A percentile compares a stretch with the other conserved stretches of the same genome.
phyloP scores from a whole-genome alignment of 2,329 filamentous ascomycete genomes.

The Hymenoscyphus repandus region DNA sequence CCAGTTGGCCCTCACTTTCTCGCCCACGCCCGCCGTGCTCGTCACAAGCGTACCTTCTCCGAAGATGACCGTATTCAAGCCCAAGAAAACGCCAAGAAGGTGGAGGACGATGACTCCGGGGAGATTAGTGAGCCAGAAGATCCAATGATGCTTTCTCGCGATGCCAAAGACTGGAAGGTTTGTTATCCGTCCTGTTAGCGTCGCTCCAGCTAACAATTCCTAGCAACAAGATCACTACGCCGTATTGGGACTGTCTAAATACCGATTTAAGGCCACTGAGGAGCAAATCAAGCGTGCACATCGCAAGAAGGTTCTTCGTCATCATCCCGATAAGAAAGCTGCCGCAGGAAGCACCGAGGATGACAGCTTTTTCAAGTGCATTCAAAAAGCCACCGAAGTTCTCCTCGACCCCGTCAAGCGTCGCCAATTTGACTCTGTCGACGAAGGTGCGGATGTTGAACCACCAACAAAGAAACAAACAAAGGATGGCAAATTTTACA shows the following conservation, averaged over 20 bases:
- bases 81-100: constrained; percentile 89
- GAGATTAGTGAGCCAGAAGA: constrained; percentile 95
- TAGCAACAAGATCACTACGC: constrained; percentile 97
- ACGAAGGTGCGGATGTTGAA: constrained; percentile 87
- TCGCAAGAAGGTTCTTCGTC: constrained; percentile 98
- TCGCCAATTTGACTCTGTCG: constrained; percentile 93
- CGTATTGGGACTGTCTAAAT: constrained; percentile 86
- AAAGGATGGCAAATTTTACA: constrained; percentile 87
- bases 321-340: constrained; percentile 98
- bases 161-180: constrained; percentile 99
- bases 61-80: constrained; percentile 98
- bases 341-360: constrained; percentile 82
- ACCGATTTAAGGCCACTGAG: constrained; percentile 87
- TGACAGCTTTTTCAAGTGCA: constrained; percentile 99
- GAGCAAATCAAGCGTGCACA: constrained; percentile 99
- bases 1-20: constrained; percentile 97
- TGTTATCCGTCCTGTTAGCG: constrained; percentile 21
- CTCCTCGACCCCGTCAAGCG: constrained; percentile 88
- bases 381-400: constrained; percentile 94
- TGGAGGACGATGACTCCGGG: constrained; percentile 83
- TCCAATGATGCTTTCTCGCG: constrained; percentile 81
- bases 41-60: constrained; percentile 95
- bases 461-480: constrained; percentile 89
- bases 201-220: constrained; percentile 13
- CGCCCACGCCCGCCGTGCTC: constrained; percentile 89